Evolutionary conservation across 1,284 basidiomycete genomes (phyloP).

Genomic region (Leccinum pachyderme): DNA sequence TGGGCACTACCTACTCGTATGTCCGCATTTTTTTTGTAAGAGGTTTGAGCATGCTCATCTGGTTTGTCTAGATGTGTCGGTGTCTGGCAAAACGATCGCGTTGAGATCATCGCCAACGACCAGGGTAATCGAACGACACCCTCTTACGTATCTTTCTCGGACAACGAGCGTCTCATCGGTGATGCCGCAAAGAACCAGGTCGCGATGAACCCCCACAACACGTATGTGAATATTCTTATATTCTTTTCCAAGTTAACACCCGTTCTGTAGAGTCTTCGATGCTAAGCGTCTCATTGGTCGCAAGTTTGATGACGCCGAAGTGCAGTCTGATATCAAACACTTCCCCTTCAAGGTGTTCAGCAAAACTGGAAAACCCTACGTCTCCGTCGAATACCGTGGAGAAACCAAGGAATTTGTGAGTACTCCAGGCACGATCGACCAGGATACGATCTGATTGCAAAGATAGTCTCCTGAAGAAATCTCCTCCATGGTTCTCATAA

Average conservation of each 20-base stretch:
- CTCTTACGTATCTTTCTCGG: conserved; percentile 91
- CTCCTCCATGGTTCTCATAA: conserved; percentile 94
- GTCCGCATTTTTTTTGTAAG: conserved; percentile 27
- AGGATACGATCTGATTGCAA: conserved; percentile 14
- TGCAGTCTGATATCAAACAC: conserved; percentile 94
- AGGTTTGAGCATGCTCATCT: background rate
- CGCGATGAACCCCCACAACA: conserved; percentile 82
- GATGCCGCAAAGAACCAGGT: conserved; percentile 97
- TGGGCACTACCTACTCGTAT: conserved; percentile 84
- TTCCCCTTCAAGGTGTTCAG: conserved; percentile 90
- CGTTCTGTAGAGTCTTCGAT: conserved; percentile 68
- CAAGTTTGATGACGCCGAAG: conserved; percentile 82
- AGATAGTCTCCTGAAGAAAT: conserved; percentile 91
- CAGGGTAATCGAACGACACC: conserved; percentile 97
- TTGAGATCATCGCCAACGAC: conserved; percentile 97
- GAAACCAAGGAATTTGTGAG: conserved; percentile 91
- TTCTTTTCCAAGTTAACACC: conserved; percentile 7
- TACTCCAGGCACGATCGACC: conserved; percentile 18
- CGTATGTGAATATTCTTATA: conserved; percentile 40
- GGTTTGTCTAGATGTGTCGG: conserved; percentile 66
- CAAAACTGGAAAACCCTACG: conserved; percentile 85
- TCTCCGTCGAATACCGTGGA: conserved; percentile 87
- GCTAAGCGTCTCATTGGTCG: conserved; percentile 90
- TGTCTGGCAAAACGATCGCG: conserved; percentile 98
- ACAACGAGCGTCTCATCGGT: conserved; percentile 91